Percentiles rank a stretch among this genome's conserved stretches.
These are phyloP conservation scores for Chlamydomonas eustigma DNA, from an alignment of 139 green algal genomes.

Conservation along the genomic window DNA sequence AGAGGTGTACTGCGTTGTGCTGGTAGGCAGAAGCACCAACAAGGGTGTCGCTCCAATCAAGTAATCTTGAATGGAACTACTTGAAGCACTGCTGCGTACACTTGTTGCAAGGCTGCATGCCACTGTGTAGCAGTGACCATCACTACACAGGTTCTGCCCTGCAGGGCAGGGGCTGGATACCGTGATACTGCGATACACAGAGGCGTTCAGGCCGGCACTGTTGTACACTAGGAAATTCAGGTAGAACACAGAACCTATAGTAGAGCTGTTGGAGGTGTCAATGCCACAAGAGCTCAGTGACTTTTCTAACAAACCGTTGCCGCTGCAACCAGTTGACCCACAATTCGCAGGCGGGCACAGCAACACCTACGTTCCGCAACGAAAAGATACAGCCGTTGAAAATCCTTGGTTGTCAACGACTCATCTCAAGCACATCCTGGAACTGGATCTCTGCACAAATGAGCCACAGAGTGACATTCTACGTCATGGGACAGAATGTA, in stretches of 20 bases:
- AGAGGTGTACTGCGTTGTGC: no score
- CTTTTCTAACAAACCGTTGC: not conserved
- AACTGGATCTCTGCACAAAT: no score
- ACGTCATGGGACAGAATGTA: no score
- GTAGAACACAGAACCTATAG: not conserved
- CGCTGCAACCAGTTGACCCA: not conserved
- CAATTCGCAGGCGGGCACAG: not conserved
- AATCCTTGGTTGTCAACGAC: no score
- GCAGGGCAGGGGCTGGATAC: not conserved
- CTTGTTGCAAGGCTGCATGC: no score
- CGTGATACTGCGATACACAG: not conserved
- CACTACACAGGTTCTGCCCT: not conserved
- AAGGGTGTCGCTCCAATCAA: no score
- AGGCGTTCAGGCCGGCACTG: not conserved
- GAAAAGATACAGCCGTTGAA: no score
- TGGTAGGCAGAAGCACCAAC: no score
- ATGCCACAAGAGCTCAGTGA: not conserved
- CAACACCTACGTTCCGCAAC: not conserved
- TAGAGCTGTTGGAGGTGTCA: not conserved
- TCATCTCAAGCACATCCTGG: no score
- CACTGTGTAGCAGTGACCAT: not conserved
- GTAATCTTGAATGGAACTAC: no score
- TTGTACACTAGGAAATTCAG: not conserved
- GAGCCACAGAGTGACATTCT: no score
- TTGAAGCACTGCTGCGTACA: no score